phyloP scores from a whole-genome alignment of 1,284 basidiomycete genomes.

The Mycena sp. region DNA sequence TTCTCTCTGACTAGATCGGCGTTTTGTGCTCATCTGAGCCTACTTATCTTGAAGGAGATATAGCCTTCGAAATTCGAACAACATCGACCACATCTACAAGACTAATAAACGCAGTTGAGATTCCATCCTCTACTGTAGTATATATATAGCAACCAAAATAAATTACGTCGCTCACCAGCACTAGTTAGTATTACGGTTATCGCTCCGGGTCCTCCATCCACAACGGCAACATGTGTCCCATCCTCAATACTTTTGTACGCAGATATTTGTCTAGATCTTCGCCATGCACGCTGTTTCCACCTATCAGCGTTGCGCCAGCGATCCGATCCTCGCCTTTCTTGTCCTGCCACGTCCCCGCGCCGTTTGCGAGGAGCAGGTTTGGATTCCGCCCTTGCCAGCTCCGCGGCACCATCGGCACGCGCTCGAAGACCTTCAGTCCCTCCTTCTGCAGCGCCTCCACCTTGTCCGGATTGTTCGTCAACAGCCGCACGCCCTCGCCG shows the following conservation, averaged over 20 bases:
- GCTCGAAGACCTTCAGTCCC: conserved; percentile 83
- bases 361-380: conserved; percentile 36
- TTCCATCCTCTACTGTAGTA: no score
- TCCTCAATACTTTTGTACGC: conserved; percentile 93
- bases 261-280: conserved; percentile 96
- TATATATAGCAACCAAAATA: no score
- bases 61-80: no score
- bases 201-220: conserved; percentile 34
- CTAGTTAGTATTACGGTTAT: no score
- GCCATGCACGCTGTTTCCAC: conserved; percentile 82
- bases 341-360: conserved; percentile 31
- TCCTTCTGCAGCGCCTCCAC: conserved; percentile 89
- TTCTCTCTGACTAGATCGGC: no score
- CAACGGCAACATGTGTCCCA: conserved; percentile 93
- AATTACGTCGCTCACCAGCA: no score
- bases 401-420: conserved; percentile 94
- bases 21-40: no score
- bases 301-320: conserved; percentile 86
- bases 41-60: no score
- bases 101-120: no score
- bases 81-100: no score
- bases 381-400: conserved; percentile 76
- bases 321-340: conserved; percentile 56
- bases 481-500: conserved; percentile 76
- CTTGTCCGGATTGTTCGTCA: conserved; percentile 99